These are phyloP conservation scores for Daldinia sp. DNA, from an alignment of 2,329 filamentous ascomycete species.

Conservation along the genomic window DNA sequence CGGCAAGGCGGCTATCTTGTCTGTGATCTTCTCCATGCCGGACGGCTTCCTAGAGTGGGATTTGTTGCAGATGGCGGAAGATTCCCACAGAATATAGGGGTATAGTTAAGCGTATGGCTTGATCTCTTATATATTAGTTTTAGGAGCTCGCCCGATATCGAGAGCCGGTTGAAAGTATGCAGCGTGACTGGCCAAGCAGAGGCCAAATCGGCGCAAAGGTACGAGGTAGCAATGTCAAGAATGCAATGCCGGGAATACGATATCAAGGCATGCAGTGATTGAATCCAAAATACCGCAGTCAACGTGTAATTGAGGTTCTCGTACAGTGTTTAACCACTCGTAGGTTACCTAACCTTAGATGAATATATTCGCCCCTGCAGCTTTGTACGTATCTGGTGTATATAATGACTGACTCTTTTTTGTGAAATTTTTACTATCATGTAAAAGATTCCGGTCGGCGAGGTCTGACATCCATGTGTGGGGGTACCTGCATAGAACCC, in stretches of 20 bases:
- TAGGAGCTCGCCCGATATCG: not conserved
- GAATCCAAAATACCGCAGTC: not conserved
- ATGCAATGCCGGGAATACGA: not conserved
- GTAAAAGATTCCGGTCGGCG: slow-evolving; percentile 8
- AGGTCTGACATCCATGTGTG: slow-evolving; percentile 28
- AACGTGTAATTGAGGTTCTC: not conserved
- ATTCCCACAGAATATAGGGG: not conserved
- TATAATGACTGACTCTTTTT: not conserved
- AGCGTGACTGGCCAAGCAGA: not conserved
- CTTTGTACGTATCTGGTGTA: too few species aligned
- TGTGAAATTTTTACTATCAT: slow-evolving; percentile 19
- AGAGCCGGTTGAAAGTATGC: slow-evolving; percentile 3
- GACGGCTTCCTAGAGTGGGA: not conserved
- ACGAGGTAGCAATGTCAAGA: not conserved
- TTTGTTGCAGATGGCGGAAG: not conserved
- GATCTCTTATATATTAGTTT: not conserved
- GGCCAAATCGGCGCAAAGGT: not conserved
- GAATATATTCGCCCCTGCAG: slow-evolving; percentile 4
- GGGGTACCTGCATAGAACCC: slow-evolving; percentile 32
- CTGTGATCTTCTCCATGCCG: slow-evolving; percentile 85
- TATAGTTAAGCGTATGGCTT: not conserved
- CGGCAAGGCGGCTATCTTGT: slow-evolving; percentile 92
- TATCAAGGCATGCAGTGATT: not conserved
- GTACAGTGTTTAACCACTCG: not conserved
- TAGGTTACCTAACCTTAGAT: not conserved